Percentiles rank a stretch among this genome's conserved stretches.
phyloP scores from a whole-genome alignment of 371 early-diverging fungal genomes.

The Haplosporangium sp. region DNA sequence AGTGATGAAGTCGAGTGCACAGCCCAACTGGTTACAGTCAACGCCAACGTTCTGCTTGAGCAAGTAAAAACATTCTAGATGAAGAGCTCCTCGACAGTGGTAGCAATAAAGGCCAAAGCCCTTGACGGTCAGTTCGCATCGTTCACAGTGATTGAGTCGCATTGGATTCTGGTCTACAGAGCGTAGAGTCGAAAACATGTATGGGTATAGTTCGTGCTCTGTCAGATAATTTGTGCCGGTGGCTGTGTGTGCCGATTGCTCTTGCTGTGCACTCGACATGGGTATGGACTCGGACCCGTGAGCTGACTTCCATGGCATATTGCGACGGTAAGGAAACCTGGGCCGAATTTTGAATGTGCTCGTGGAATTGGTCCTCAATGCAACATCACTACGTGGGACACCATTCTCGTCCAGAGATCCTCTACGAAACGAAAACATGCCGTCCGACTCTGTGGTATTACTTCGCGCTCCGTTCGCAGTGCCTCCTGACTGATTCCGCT shows the following conservation, averaged over 20 bases:
- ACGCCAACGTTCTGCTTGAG: slow-evolving; percentile 35
- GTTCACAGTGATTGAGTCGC: slow-evolving; percentile 54
- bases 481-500: background rate
- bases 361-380: slow-evolving; percentile 1
- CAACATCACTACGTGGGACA: slow-evolving; percentile 17
- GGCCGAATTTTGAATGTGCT: slow-evolving; percentile 16
- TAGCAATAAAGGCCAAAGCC: slow-evolving; percentile 67
- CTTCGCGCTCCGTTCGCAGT: background rate
- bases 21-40: slow-evolving; percentile 29
- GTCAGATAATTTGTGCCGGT: slow-evolving; percentile 26
- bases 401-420: slow-evolving; percentile 50
- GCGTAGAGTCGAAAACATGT: slow-evolving; percentile 25
- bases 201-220: slow-evolving; percentile 54
- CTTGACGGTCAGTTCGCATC: slow-evolving; percentile 61
- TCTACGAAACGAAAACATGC: slow-evolving; percentile 20
- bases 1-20: slow-evolving; percentile 25
- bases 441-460: slow-evolving; percentile 18
- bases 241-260: background rate
- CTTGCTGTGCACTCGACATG: background rate
- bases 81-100: slow-evolving; percentile 58
- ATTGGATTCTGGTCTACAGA: slow-evolving; percentile 11
- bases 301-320: slow-evolving; percentile 16
- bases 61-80: slow-evolving; percentile 49
- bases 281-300: slow-evolving; percentile 10
- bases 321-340: slow-evolving; percentile 15